Evolutionary conservation across 169 alveolate species (phyloP).

Genomic region (Cryptosporidium bovis): DNA sequence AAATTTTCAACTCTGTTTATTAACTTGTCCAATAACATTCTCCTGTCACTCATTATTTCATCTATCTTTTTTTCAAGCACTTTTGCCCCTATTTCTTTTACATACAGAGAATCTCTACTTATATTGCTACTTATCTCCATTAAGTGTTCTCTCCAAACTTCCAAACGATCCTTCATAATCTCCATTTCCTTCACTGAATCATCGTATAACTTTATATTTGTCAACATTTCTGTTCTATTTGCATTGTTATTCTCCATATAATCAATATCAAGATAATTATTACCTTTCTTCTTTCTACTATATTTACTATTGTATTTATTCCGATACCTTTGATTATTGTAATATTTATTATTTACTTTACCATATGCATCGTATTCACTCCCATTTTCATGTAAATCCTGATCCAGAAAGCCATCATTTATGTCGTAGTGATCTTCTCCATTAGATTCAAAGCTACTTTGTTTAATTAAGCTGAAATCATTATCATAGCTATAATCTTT

Average conservation of each 20-base stretch:
- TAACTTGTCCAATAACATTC: constrained; percentile 7
- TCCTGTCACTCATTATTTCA: constrained; percentile 46
- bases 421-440: too few species aligned
- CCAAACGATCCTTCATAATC: constrained; percentile 52
- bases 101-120: constrained; percentile 21
- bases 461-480: too few species aligned
- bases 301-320: background rate
- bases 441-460: too few species aligned
- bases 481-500: too few species aligned
- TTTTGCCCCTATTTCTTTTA: constrained; percentile 33
- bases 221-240: constrained; percentile 2
- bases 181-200: constrained; percentile 60
- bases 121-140: constrained; percentile 4
- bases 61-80: constrained; percentile 28
- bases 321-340: background rate
- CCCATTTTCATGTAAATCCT: too few species aligned
- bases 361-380: background rate
- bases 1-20: constrained; percentile 20
- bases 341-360: background rate
- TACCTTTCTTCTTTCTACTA: background rate
- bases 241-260: background rate
- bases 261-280: background rate
- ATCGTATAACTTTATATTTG: constrained; percentile 27
- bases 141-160: constrained; percentile 23
- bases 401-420: too few species aligned